Base-by-base conservation (phyloP, 306 rosid species). In the Cercis canadensis region DNA sequence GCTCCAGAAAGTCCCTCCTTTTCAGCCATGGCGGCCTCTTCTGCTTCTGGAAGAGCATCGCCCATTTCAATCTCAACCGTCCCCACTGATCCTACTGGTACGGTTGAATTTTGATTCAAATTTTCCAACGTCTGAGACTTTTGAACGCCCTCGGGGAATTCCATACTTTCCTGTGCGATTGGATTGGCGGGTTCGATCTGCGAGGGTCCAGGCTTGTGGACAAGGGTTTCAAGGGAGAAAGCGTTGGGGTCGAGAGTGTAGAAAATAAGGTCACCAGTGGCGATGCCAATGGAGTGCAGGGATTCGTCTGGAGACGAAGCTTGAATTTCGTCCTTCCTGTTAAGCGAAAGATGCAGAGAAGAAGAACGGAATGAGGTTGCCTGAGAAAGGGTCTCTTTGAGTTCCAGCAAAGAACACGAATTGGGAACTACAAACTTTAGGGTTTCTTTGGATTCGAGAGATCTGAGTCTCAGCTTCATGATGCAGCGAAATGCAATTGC, bases 391-490 rank as follows among this genome's bases (percentile, higher is more conserved):
- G 74, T 60, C 44, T 71, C 68, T 55, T 80, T 86, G 75, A 93
- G 90, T 54, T 80, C 75, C 8, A 73, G 78, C 49, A 90, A 16
- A 1, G 98, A 75, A 11, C 67, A 82, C 0, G 74, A 67, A 74
- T 74, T 12, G 0, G 97, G 81, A 40, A 93, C 85, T 18, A 83
- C 84, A 51, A 93, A 51, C 76, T 81, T 82, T 12, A 87, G 67
- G 67, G 96, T 87, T 73, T 87, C 82, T 62, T 85, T 82, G 75
- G 93, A 75, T 49, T 86, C 96, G 4, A 78, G 17, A 29, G 88
- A 81, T 78, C 98, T 69, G 16, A 90, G 55, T 66, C 96, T 75
- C n/a, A 92, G 83, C 67, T 82, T 92, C 98, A 90, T 86, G 73
- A 34, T 16, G 29, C 29, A 24, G 29, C 29, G 29, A 24, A 24